Percentiles rank a stretch among this genome's conserved stretches.
Conservation (phyloP, 495 filamentous ascomycete species). For the Penicillium soppii region DNA sequence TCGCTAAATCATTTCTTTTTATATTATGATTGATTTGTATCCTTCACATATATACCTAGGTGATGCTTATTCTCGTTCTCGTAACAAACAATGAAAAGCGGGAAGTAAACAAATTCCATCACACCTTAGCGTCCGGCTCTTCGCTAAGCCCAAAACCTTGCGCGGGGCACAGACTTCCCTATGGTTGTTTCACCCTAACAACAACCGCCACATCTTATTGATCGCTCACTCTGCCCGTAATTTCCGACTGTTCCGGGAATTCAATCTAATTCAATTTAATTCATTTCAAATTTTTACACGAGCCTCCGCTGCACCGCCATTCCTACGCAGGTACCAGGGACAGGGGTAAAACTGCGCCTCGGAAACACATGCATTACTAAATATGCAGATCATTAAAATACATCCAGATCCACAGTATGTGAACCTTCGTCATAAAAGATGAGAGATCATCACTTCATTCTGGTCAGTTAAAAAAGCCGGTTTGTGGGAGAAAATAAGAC, state of each 20-base stretch:
- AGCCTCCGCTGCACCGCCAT: background rate
- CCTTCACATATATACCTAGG: too few relatives aligned
- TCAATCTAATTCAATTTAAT: constrained; percentile 1
- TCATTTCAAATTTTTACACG: background rate
- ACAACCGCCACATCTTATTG: constrained; percentile 8
- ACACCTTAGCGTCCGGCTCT: background rate
- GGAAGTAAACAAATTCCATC: background rate
- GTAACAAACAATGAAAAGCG: too few relatives aligned
- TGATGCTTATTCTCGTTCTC: too few relatives aligned
- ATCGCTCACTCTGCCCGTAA: constrained; percentile 1
- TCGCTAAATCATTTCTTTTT: too few relatives aligned
- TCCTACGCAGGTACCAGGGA: background rate
- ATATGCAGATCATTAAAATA: background rate
- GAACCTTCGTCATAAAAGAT: background rate
- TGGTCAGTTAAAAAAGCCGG: too few relatives aligned
- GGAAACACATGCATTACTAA: background rate
- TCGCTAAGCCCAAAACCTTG: background rate
- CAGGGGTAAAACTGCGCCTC: background rate
- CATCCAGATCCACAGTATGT: background rate
- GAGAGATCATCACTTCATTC: too few relatives aligned
- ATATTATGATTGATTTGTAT: too few relatives aligned
- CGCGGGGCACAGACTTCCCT: constrained; percentile 2
- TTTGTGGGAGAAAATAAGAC: too few relatives aligned
- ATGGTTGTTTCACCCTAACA: constrained; percentile 8
- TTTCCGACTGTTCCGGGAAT: constrained; percentile 8